Conservation (phyloP, 176 grass and related monocot genomes). For the Raddia distichophylla region DNA sequence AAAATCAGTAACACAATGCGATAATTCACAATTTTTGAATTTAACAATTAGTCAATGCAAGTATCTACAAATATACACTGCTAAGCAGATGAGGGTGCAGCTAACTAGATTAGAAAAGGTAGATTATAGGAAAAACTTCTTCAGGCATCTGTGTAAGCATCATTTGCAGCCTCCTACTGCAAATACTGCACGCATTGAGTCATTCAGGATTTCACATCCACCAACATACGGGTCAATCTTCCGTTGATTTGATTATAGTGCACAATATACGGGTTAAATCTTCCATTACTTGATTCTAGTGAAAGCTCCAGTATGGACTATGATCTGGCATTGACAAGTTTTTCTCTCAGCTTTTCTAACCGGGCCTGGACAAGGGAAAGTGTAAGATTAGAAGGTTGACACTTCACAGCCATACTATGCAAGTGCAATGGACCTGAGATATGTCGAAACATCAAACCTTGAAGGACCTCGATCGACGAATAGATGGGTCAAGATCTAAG, state of each 20-base stretch:
- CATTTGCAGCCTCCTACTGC: no score
- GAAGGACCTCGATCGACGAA: slow-evolving; percentile 78
- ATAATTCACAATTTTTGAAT: not conserved
- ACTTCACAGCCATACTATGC: not conserved
- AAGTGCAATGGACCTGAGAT: slow-evolving; percentile 19
- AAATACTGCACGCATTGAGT: slow-evolving; percentile 4
- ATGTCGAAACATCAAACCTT: slow-evolving; percentile 55
- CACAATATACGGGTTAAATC: not conserved
- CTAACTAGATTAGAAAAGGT: not conserved
- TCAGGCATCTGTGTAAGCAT: no score
- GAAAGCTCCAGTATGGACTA: slow-evolving; percentile 31
- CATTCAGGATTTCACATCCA: not conserved
- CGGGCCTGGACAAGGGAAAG: slow-evolving; percentile 57
- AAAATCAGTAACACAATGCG: not conserved
- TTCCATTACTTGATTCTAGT: not conserved
- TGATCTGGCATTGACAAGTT: slow-evolving; percentile 43
- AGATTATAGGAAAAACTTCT: no score
- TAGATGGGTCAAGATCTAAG: slow-evolving; percentile 75
- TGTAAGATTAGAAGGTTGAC: slow-evolving; percentile 15
- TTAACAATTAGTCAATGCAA: not conserved
- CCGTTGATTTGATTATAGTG: no score
- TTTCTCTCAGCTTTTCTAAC: slow-evolving; percentile 63
- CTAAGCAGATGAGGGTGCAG: not conserved
- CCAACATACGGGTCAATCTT: not conserved
- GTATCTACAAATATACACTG: not conserved